A percentile compares a stretch with the other conserved stretches of the same genome.
phyloP scores from a whole-genome alignment of 225 moss, liverwort and hornwort genomes.

The Asterella californica region DNA sequence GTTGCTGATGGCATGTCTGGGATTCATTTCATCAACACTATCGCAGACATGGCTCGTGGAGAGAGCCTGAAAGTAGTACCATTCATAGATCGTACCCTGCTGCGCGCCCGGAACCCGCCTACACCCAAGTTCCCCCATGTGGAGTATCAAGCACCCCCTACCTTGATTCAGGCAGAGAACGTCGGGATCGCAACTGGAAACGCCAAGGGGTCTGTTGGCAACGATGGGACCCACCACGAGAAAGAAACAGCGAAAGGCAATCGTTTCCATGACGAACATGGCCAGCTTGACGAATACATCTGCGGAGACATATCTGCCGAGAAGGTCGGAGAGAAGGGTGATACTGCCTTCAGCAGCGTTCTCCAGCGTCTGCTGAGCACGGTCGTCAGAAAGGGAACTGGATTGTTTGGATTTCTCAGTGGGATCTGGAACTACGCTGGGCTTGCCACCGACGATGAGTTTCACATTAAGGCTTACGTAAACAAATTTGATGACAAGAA shows the following conservation, averaged over 20 bases:
- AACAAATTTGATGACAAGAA: background rate
- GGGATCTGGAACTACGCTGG: background rate
- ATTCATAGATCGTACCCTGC: conserved; percentile 67
- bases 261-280: background rate
- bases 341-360: background rate
- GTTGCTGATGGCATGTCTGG: conserved; percentile 95
- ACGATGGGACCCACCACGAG: too few species aligned
- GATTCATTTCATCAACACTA: conserved; percentile 89
- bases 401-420: conserved; percentile 8
- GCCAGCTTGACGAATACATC: background rate
- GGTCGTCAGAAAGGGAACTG: background rate
- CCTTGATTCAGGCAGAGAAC: conserved; percentile 8
- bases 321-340: background rate
- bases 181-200: background rate
- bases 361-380: background rate
- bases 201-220: background rate
- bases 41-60: conserved; percentile 71
- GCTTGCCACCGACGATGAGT: background rate
- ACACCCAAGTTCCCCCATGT: conserved; percentile 60
- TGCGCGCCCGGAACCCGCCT: conserved; percentile 64
- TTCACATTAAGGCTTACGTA: background rate
- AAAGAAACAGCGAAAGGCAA: background rate
- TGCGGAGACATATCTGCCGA: background rate
- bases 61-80: conserved; percentile 56
- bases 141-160: conserved; percentile 72